A percentile compares a stretch with the other conserved stretches of the same genome.
Conservation (phyloP, 345 rosid genomes). For the Salix brachista region DNA sequence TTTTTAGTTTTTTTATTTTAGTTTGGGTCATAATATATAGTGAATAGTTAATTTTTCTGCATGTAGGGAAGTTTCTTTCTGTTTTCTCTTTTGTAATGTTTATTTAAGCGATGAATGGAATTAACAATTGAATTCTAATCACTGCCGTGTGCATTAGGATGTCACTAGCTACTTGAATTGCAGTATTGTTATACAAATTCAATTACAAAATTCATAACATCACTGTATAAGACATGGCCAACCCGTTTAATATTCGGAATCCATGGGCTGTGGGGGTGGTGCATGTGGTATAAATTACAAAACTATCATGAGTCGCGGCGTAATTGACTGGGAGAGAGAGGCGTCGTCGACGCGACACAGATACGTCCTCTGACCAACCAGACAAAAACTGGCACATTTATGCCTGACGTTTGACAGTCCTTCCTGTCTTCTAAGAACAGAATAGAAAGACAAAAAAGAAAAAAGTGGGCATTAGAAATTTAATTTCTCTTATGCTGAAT, state of each 20-base stretch:
- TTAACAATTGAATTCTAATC: no score
- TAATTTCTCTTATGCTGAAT: neutral
- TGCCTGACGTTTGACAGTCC: neutral
- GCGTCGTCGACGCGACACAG: constrained; percentile 2
- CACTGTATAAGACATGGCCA: neutral
- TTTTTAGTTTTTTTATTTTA: no score
- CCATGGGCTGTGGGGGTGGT: neutral
- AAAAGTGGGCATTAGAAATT: neutral
- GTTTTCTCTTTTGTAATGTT: no score
- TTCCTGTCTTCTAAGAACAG: neutral
- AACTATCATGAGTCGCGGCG: neutral
- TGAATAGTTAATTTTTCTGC: no score
- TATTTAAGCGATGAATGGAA: no score
- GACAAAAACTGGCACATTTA: neutral
- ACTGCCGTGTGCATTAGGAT: no score
- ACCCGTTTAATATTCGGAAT: neutral
- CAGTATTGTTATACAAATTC: no score
- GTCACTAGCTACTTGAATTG: no score
- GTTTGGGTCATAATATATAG: no score
- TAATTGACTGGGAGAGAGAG: neutral
- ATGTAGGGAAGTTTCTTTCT: no score
- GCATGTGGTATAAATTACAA: neutral
- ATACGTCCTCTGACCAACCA: neutral
- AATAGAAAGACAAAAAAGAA: neutral
- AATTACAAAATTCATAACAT: no score